Percentiles rank a stretch among this genome's conserved stretches.
phyloP scores from a whole-genome alignment of 768 basidiomycete species.

The Hypsizygus marmoreus region DNA sequence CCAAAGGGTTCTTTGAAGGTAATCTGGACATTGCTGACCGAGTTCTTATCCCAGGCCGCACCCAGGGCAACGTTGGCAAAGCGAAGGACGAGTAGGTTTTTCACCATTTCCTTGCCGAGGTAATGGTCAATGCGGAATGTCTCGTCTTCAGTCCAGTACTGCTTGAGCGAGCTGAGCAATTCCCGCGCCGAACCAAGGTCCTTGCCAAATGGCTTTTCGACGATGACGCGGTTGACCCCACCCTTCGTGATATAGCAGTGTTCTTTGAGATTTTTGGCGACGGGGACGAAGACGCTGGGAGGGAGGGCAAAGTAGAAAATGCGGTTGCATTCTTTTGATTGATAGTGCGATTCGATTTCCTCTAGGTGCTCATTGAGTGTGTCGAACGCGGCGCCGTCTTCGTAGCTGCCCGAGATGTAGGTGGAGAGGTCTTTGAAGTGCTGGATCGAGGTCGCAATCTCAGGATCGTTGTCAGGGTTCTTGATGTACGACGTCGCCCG shows the following conservation, averaged over 20 bases:
- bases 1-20: conserved; percentile 99
- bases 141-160: conserved; percentile 94
- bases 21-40: conserved; percentile 95
- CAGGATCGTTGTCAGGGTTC: conserved; percentile 61
- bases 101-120: conserved; percentile 99
- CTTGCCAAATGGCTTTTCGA: conserved; percentile 99
- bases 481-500: conserved; percentile 88
- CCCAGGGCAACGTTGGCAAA: conserved; percentile 93
- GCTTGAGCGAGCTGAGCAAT: conserved; percentile 77
- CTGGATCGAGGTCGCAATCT: conserved; percentile 62
- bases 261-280: conserved; percentile 80
- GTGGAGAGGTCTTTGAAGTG: conserved; percentile 81
- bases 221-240: conserved; percentile 89
- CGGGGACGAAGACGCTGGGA: conserved; percentile 93
- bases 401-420: conserved; percentile 89
- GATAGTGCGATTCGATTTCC: conserved; percentile 74
- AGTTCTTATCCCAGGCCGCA: conserved; percentile 94
- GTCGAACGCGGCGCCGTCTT: conserved; percentile 78
- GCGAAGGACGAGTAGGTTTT: conserved; percentile 93
- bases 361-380: conserved; percentile 75
- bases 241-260: conserved; percentile 69
- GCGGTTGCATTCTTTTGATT: conserved; percentile 68
- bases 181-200: conserved; percentile 83
- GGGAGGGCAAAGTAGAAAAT: conserved; percentile 97
- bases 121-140: conserved; percentile 99